Base-by-base conservation (phyloP, 2,329 filamentous ascomycete genomes). In the Talaromyces sp. region DNA sequence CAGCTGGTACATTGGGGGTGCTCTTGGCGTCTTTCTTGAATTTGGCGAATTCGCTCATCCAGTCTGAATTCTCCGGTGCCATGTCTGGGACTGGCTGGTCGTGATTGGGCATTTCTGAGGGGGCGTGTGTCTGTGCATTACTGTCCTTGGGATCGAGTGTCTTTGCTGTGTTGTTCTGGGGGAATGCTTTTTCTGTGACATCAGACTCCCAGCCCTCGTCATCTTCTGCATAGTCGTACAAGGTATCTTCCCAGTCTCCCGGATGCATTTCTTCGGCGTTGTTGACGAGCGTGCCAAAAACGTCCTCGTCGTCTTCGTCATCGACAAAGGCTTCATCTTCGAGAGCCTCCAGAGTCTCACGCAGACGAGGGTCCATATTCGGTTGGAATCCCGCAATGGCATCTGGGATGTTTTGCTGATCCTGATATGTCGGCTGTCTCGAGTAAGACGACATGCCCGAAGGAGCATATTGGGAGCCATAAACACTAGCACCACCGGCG, bases 251-350 rank as follows among this genome's bases (percentile, higher is more conserved):
- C 73, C 93, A 98, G 64, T 96, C 92, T 53, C 87, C 84, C 33
- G 87, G 81, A n/a, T 92, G 88, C 19, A 96, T 78, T 74, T 96
- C 93, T 64, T 78, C 75, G n/a, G 72, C 75, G 33, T 84, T 89
- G 86, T 69, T 84, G 80, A 22, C 91, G 52, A 96, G 78, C 66
- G 88, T 77, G 52, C 85, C 85, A 75, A 99, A 98, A 57, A 98
- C 78, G 60, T 95, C 90, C n/a, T 95, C 91, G 27, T 88, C 86
- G 30, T 85, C 83, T 39, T 93, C 85, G 7, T 90, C 84, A 55
- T 90, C 93, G 1, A 99, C 93, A 71, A 92, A 99, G 2, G 90
- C 93, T 27, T 99, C 95, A 70, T 99, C 95, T 55, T 99, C 95
- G 32, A 99, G 79, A 11, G 95, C 95, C 76, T 97, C 93, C 27